Evolutionary conservation across 306 rosid genomes (phyloP).

Genomic region (Vachellia collinsii): DNA sequence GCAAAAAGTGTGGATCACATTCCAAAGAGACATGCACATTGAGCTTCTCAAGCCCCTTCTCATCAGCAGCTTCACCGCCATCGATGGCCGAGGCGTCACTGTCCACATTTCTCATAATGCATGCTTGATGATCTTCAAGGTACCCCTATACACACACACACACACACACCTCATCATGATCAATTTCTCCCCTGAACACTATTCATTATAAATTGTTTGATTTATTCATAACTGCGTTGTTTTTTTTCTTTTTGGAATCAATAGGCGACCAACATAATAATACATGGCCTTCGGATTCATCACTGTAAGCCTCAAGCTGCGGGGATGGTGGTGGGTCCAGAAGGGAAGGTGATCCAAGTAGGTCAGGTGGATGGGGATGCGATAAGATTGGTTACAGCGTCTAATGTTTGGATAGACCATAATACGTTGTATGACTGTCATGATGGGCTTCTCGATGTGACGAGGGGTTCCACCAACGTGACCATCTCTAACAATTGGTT

Average conservation of each 20-base stretch:
- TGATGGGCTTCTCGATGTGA: conserved; percentile 48
- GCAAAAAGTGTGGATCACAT: conserved; percentile 47
- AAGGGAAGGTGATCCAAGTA: conserved; percentile 37
- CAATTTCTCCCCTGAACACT: too few species aligned
- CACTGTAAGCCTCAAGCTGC: conserved; percentile 41
- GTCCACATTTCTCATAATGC: conserved; percentile 38
- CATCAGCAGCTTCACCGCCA: conserved; percentile 49
- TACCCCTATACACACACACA: too few species aligned
- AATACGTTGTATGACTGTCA: conserved; percentile 37
- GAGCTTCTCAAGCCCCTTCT: conserved; percentile 36
- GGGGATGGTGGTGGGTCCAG: conserved; percentile 41
- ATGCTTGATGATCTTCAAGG: conserved; percentile 28
- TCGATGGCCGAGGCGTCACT: conserved; percentile 43
- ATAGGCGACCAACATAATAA: conserved; percentile 38
- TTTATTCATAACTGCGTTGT: not conserved
- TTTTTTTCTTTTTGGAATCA: not conserved
- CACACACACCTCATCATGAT: too few species aligned
- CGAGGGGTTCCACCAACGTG: conserved; percentile 44
- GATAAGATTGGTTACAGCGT: conserved; percentile 39
- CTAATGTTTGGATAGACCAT: conserved; percentile 50
- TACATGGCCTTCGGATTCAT: conserved; percentile 40
- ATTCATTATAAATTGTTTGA: not conserved
- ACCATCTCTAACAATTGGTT: conserved; percentile 48
- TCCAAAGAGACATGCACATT: conserved; percentile 40
- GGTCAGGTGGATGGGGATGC: conserved; percentile 47